Conservation (phyloP, 768 basidiomycete species). For the Rhodotorula paludigena region DNA sequence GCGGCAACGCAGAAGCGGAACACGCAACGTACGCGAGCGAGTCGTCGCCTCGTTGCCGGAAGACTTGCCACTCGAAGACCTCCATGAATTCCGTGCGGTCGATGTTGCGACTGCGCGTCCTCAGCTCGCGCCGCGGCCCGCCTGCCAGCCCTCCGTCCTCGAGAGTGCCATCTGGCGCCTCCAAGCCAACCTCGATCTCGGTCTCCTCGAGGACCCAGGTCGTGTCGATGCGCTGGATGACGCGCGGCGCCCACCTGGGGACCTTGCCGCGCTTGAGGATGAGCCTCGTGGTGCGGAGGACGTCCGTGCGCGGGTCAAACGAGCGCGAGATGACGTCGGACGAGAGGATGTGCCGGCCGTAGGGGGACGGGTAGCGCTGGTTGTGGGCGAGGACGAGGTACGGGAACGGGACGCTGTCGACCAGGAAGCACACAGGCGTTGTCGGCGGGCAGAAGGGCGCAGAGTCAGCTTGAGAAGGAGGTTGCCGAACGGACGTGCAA, state of each 20-base stretch:
- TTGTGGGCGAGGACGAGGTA: slow-evolving; percentile 91
- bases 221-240: slow-evolving; percentile 76
- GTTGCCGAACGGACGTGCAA: not conserved
- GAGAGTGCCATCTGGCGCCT: slow-evolving; percentile 53
- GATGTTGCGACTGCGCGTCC: slow-evolving; percentile 77
- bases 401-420: slow-evolving; percentile 77
- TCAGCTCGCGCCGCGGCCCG: slow-evolving; percentile 51
- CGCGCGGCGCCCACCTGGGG: slow-evolving; percentile 82
- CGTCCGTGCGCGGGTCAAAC: slow-evolving; percentile 50
- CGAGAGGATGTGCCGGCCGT: slow-evolving; percentile 84
- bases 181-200: slow-evolving; percentile 68
- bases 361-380: slow-evolving; percentile 91
- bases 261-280: slow-evolving; percentile 88
- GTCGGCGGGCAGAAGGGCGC: not conserved
- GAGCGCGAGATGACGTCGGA: slow-evolving; percentile 89
- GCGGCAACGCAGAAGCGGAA: not conserved
- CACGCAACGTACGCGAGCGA: slow-evolving; percentile 5
- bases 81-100: slow-evolving; percentile 93
- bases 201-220: slow-evolving; percentile 94
- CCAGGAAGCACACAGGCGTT: not conserved
- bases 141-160: not conserved
- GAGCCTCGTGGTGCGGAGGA: slow-evolving; percentile 77
- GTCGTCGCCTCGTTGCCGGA: slow-evolving; percentile 4
- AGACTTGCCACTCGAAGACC: slow-evolving; percentile 60
- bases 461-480: not conserved